A percentile compares a stretch with the other conserved stretches of the same genome.
phyloP scores from a whole-genome alignment of 306 rosid species.

The Crotalaria pallida region DNA sequence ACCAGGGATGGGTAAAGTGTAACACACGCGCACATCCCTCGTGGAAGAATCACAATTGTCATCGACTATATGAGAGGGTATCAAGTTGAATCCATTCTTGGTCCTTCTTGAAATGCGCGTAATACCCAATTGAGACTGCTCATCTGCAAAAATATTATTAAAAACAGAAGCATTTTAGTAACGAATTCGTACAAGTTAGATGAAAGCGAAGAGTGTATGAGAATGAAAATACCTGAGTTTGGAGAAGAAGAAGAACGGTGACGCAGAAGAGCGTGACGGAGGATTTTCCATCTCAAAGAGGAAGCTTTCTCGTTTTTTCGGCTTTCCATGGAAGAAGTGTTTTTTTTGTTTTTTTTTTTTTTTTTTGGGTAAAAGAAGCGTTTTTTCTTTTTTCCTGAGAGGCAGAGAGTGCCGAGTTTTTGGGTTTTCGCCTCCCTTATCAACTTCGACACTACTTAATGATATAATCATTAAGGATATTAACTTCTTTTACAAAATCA shows the following conservation, averaged over 20 bases:
- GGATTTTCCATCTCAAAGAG: slow-evolving; percentile 70
- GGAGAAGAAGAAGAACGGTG: slow-evolving; percentile 26
- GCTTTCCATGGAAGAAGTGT: neutral
- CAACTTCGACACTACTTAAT: no score
- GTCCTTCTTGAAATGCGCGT: slow-evolving; percentile 64
- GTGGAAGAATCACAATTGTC: slow-evolving; percentile 5
- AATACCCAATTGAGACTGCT: slow-evolving; percentile 34
- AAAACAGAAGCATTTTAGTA: neutral
- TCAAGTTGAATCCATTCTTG: slow-evolving; percentile 68
- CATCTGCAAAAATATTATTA: slow-evolving; percentile 26
- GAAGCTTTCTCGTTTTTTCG: slow-evolving; percentile 42
- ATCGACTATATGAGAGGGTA: slow-evolving; percentile 39
- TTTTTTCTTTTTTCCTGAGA: no score
- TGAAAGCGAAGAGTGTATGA: neutral
- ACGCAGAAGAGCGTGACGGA: slow-evolving; percentile 64
- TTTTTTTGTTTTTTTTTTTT: no score
- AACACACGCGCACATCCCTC: slow-evolving; percentile 61
- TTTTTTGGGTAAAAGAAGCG: no score
- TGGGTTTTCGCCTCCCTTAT: no score
- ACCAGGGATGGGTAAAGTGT: slow-evolving; percentile 54
- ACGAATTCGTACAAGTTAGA: neutral
- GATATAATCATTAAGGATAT: no score
- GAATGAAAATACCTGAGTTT: slow-evolving; percentile 21
- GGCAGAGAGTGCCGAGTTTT: neutral
- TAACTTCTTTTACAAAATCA: no score